Conservation (phyloP, 441 rosid species). For the Eruca vesicaria region DNA sequence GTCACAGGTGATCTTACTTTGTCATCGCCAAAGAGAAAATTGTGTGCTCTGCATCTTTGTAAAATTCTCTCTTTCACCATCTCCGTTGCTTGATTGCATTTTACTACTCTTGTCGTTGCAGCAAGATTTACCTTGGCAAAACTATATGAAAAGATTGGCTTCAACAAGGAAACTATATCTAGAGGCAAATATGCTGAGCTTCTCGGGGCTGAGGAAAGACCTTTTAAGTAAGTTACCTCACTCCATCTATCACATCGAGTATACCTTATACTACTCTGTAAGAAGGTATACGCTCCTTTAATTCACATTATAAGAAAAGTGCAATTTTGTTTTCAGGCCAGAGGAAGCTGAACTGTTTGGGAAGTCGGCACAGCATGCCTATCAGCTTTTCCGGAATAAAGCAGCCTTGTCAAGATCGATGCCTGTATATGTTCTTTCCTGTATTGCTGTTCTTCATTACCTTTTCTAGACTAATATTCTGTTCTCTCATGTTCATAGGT, state of each 20-base stretch:
- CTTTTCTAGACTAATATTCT: neutral
- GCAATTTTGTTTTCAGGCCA: constrained; percentile 47
- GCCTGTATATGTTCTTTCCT: constrained; percentile 47
- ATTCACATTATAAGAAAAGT: neutral
- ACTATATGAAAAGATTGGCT: constrained; percentile 88
- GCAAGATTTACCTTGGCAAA: constrained; percentile 86
- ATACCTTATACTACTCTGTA: neutral
- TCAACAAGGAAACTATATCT: constrained; percentile 90
- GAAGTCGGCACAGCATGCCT: constrained; percentile 78
- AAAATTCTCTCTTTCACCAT: constrained; percentile 1
- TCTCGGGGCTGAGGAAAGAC: constrained; percentile 80
- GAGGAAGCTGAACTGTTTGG: constrained; percentile 94
- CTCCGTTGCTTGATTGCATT: constrained; percentile 1
- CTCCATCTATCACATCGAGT: neutral
- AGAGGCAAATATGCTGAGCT: constrained; percentile 96
- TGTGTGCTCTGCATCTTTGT: constrained; percentile 1
- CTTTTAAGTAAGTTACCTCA: constrained; percentile 60
- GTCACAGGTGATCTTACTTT: constrained; percentile 65
- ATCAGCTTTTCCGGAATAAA: constrained; percentile 79
- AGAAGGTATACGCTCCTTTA: neutral
- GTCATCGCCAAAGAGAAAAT: constrained; percentile 10
- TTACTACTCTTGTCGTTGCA: constrained; percentile 31
- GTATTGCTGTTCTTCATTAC: neutral
- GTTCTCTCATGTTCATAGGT: constrained; percentile 45
- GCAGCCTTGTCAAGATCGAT: constrained; percentile 90